A percentile compares a stretch with the other conserved stretches of the same genome.
phyloP scores from a whole-genome alignment of 371 early-diverging fungal species.

The Basidiobolus meristosporus region DNA sequence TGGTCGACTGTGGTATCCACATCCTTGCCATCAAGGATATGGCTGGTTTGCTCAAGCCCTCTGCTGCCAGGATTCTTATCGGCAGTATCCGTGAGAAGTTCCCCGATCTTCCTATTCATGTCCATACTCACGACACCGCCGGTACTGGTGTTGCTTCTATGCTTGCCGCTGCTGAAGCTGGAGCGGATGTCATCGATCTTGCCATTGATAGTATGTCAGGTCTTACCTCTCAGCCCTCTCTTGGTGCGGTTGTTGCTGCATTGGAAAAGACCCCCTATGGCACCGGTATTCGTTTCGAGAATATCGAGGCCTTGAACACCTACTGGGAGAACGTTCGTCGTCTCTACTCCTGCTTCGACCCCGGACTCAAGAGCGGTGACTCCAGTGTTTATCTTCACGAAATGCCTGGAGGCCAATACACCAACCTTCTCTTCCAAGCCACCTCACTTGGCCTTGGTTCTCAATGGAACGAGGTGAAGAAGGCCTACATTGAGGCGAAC shows the following conservation, averaged over 20 bases:
- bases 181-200: slow-evolving; percentile 83
- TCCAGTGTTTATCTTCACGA: slow-evolving; percentile 85
- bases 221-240: slow-evolving; percentile 85
- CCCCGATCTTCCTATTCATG: slow-evolving; percentile 86
- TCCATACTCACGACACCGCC: slow-evolving; percentile 93
- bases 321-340: slow-evolving; percentile 93
- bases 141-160: slow-evolving; percentile 90
- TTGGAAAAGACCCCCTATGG: slow-evolving; percentile 51
- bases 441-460: slow-evolving; percentile 81
- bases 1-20: slow-evolving; percentile 83
- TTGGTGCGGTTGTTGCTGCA: slow-evolving; percentile 84
- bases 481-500: slow-evolving; percentile 79
- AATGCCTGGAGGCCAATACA: slow-evolving; percentile 96
- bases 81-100: slow-evolving; percentile 64
- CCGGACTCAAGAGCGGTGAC: slow-evolving; percentile 66
- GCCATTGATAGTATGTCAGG: slow-evolving; percentile 93
- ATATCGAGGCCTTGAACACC: slow-evolving; percentile 60
- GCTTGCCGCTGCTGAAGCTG: slow-evolving; percentile 83
- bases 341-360: slow-evolving; percentile 87
- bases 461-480: slow-evolving; percentile 84
- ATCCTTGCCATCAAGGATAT: slow-evolving; percentile 92
- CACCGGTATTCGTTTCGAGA: slow-evolving; percentile 62
- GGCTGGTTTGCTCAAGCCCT: slow-evolving; percentile 89
- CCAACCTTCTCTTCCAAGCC: slow-evolving; percentile 91
- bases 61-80: slow-evolving; percentile 63